Evolutionary conservation across 495 filamentous ascomycete genomes (phyloP).

Genomic region (Aspergillus homomorphus): DNA sequence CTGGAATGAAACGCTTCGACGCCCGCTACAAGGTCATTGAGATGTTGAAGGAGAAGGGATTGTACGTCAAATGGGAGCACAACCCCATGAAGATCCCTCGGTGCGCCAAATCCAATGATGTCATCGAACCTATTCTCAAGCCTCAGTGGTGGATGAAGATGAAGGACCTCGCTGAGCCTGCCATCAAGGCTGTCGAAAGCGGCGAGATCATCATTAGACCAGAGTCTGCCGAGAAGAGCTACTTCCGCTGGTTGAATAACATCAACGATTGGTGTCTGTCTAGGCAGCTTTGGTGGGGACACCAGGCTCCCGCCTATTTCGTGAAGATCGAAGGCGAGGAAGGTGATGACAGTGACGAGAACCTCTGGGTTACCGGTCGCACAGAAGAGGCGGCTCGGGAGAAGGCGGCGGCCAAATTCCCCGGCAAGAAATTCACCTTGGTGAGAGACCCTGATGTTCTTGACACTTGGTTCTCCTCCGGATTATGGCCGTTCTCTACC

Average conservation of each 20-base stretch:
- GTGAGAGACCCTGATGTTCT: conserved; percentile 69
- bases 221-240: conserved; percentile 66
- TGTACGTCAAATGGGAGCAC: conserved; percentile 74
- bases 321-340: conserved; percentile 65
- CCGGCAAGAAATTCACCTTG: conserved; percentile 66
- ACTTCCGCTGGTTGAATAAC: conserved; percentile 68
- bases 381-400: conserved; percentile 60
- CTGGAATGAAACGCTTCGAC: conserved; percentile 73
- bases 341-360: conserved; percentile 48
- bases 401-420: conserved; percentile 65
- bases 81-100: conserved; percentile 79
- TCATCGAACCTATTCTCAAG: conserved; percentile 77
- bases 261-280: conserved; percentile 83
- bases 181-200: conserved; percentile 63
- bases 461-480: conserved; percentile 83
- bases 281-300: conserved; percentile 84
- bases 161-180: conserved; percentile 55
- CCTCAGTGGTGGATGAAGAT: conserved; percentile 78
- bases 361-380: conserved; percentile 66
- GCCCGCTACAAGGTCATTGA: conserved; percentile 68
- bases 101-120: conserved; percentile 71
- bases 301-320: conserved; percentile 72
- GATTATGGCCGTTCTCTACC: conserved; percentile 77
- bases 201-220: conserved; percentile 70
- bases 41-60: conserved; percentile 63